Percentiles rank a stretch among this genome's conserved stretches.
Conservation (phyloP, 1,284 basidiomycete species). For the Austropuccinia psidii region DNA sequence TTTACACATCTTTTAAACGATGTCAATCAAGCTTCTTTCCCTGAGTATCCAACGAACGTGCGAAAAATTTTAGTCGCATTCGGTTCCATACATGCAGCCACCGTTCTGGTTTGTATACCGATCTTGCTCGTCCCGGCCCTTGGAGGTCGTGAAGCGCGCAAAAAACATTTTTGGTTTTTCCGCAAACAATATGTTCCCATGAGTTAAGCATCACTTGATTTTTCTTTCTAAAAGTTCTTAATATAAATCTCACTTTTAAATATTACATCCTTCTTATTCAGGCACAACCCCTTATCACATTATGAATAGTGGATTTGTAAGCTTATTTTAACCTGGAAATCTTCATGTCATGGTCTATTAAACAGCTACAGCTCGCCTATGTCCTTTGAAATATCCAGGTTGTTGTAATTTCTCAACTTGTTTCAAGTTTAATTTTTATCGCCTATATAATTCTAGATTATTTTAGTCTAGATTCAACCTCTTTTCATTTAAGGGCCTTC, state of each 20-base stretch:
- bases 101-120: conserved; percentile 7
- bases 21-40: conserved; percentile 9
- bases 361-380: no score
- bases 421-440: conserved; percentile 21
- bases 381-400: neutral
- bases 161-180: conserved; percentile 27
- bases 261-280: neutral
- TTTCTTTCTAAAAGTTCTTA: neutral
- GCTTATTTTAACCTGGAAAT: neutral
- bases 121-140: conserved; percentile 9
- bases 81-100: conserved; percentile 4
- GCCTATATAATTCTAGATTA: conserved; percentile 25
- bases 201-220: conserved; percentile 8
- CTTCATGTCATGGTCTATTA: no score
- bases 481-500: conserved; percentile 4
- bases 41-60: conserved; percentile 3
- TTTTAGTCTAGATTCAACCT: conserved; percentile 24
- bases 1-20: neutral
- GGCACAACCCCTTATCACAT: conserved; percentile 28
- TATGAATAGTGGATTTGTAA: conserved; percentile 33
- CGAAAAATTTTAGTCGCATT: conserved; percentile 16
- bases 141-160: conserved; percentile 16
- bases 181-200: conserved; percentile 18
- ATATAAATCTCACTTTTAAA: neutral
- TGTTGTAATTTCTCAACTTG: conserved; percentile 5